Base-by-base conservation (phyloP, 805 yeast species). In the Ogataea chonburiensis region DNA sequence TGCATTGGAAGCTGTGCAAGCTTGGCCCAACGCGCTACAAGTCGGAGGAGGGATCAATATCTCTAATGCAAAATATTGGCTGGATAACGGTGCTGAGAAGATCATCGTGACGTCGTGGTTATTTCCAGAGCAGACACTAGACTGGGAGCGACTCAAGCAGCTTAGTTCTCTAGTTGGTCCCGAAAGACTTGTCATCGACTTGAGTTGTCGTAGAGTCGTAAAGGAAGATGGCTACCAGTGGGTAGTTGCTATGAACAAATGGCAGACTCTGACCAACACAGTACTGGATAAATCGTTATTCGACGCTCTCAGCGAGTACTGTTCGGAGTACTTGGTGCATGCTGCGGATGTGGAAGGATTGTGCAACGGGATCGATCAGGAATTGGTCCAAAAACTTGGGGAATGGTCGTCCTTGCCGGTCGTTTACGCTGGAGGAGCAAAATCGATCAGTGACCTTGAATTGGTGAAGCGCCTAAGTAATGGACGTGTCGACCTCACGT, bases 341-440 rank as follows among this genome's bases (percentile, higher is more conserved):
- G 98, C 98, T 3, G 99, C 98, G 0, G 98, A 93, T 61, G 98
- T 93, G 3, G 99, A 93, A 62, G 99, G 99, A 0, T 68, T 93
- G 12, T 93, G 98, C 58, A 73, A 77, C 26, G 99, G 99, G 1
- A 85, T 93, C 21, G 99, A 93, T 54, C 79, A 80, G 54, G 74
- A 78, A 12, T 66, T 93, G 27, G 97, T 93, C 5, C 39, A 42
- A 17, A 72, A 72, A 38, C 65, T 93, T 25, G 87, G 87, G 15
- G 77, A 81, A 47, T 93, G 98, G 98, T 61, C 68, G 12, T 75
- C 71, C 17, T 69, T 85, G 2, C 88, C 84, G 21, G 77, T 86
- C 4, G 95, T 91, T 2, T 93, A 93, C 59, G 99, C 98, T 19
- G 99, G 99, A 10, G 99, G 99, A 3, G 98, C 97, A 17, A 81